Base-by-base conservation (phyloP, 768 basidiomycete species). In the Leccinum sublutescens region DNA sequence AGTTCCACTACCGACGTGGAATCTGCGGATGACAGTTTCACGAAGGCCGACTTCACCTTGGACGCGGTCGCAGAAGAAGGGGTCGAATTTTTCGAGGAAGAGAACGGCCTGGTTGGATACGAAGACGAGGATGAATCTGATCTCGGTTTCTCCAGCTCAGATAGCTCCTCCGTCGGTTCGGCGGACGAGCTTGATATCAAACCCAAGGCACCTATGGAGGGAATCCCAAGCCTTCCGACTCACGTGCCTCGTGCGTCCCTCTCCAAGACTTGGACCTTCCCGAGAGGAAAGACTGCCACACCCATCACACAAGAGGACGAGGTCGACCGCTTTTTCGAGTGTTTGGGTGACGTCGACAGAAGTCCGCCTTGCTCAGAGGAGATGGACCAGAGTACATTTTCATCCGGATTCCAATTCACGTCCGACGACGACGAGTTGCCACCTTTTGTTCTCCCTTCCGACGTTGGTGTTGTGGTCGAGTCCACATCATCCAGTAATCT, bases 301-400 rank as follows among this genome's bases (percentile, higher is more conserved):
- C 54, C 55, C 27, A 61, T 59, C 21, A 61, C 64, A 12, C 62
- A 67, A 38, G 62, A 74, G 2, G 79, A 83, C 19, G 82, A 85
- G n/a, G 76, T 88, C 9, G 91, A 93, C 68, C 80, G 78, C 34
- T 93, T 93, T 80, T 93, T 93, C 64, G 85, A 82, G 47, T 93
- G 89, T 57, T 66, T 83, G 61, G 81, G 80, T 50, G 82, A 83
- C 51, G 74, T 84, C 40, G 81, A 82, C 63, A 78, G 80, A 45
- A 77, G 81, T 0, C 84, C 85, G 6, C 76, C 68, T 70, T 68
- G 51, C 74, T 77, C 62, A 66, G 60, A 70, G 50, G 87, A 88
- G 69, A 80, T 77, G 68, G 83, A 78, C 71, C 87, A 85, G 72
- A 79, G 76, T 56, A 64, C 85, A 21, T 91, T 91, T 65, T 77